These are phyloP conservation scores for Candida ponderosae DNA, from an alignment of 805 yeast species.

Conservation along the genomic window DNA sequence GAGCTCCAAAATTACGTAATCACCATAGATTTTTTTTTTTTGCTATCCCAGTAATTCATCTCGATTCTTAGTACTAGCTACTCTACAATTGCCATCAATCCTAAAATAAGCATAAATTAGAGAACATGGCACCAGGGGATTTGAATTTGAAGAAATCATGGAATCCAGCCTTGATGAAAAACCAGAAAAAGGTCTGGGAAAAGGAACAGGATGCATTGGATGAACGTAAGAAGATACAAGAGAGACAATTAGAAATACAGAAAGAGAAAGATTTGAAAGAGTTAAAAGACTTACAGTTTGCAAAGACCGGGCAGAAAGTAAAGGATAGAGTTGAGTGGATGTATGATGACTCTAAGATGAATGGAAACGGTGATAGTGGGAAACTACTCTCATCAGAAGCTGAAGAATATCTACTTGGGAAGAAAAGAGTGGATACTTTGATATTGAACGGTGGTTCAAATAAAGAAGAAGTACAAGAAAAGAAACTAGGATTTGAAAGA, in stretches of 20 bases:
- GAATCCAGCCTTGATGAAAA: conserved; percentile 86
- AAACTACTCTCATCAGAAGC: conserved; percentile 21
- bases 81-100: no score
- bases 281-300: conserved; percentile 38
- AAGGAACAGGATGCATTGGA: conserved; percentile 68
- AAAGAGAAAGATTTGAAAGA: conserved; percentile 56
- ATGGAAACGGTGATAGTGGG: conserved; percentile 19
- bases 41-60: no score
- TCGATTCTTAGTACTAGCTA: no score
- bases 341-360: conserved; percentile 48
- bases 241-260: conserved; percentile 54
- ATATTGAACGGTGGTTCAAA: conserved; percentile 15
- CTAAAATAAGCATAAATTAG: not conserved
- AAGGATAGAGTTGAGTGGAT: conserved; percentile 71
- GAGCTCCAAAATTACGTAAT: no score
- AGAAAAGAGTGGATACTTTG: conserved; percentile 34
- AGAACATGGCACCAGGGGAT: conserved; percentile 58
- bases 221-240: conserved; percentile 59
- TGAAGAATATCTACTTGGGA: conserved; percentile 51
- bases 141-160: conserved; percentile 89
- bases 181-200: conserved; percentile 80
- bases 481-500: conserved; percentile 19
- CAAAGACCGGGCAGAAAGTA: conserved; percentile 28
- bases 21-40: no score
- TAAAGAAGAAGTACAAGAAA: conserved; percentile 5